These are phyloP conservation scores for Apiospora hydei DNA, from an alignment of 2,329 filamentous ascomycete species.

Conservation along the genomic window DNA sequence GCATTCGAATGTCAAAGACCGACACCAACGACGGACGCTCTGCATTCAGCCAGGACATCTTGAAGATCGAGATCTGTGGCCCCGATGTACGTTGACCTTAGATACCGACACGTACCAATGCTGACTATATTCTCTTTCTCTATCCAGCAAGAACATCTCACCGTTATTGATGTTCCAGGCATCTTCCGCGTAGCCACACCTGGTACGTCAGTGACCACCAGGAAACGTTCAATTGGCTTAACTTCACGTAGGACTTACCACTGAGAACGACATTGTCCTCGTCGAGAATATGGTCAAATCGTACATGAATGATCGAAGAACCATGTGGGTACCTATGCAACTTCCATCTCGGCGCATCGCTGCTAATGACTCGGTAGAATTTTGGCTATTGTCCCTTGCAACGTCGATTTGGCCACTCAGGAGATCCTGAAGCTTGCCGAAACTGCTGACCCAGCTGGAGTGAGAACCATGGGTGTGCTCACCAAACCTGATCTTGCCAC, in stretches of 20 bases:
- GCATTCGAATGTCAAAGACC: slow-evolving; percentile 11
- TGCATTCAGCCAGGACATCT: slow-evolving; percentile 29
- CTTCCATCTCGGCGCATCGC: not conserved
- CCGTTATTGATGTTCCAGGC: slow-evolving; percentile 30
- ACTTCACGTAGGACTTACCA: slow-evolving; percentile 25
- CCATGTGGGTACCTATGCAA: slow-evolving; percentile 44
- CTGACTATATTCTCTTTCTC: not conserved
- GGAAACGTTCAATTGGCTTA: not conserved
- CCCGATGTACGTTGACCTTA: slow-evolving; percentile 22
- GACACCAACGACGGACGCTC: not conserved
- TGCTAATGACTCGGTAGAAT: slow-evolving; percentile 40
- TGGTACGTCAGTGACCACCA: not conserved
- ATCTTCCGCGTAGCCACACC: slow-evolving; percentile 26
- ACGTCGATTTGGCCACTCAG: slow-evolving; percentile 49
- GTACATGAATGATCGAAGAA: slow-evolving; percentile 52
- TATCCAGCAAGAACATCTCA: slow-evolving; percentile 25
- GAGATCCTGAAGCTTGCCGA: slow-evolving; percentile 48
- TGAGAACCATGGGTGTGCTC: slow-evolving; percentile 55
- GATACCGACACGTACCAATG: fast-evolving
- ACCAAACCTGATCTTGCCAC: slow-evolving; percentile 65
- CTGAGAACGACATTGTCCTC: slow-evolving; percentile 28
- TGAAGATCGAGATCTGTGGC: slow-evolving; percentile 32
- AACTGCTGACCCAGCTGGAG: slow-evolving; percentile 47
- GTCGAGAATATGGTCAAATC: slow-evolving; percentile 33
- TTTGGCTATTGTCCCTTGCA: slow-evolving; percentile 53